These are phyloP conservation scores for Prunus persica DNA, from an alignment of 306 rosid species.

Conservation along the genomic window DNA sequence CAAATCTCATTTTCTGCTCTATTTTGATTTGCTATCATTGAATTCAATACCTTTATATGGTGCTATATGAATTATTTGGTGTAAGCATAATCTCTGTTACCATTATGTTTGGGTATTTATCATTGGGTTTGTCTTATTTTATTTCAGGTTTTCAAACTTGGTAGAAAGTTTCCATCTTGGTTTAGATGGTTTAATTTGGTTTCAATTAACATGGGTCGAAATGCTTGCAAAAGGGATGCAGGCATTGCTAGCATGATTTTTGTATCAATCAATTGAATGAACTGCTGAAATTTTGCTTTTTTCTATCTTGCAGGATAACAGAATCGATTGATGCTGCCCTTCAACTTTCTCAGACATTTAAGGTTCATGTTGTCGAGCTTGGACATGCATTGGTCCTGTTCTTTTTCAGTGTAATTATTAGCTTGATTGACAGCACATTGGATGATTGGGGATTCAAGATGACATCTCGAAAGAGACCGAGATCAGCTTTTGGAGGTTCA, in stretches of 20 bases:
- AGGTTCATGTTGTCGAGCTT: slow-evolving; percentile 42
- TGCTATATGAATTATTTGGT: neutral
- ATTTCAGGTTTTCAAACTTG: neutral
- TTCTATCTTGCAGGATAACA: slow-evolving; percentile 50
- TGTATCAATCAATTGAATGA: neutral
- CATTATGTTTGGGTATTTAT: neutral
- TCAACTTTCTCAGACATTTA: slow-evolving; percentile 52
- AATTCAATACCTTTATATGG: neutral
- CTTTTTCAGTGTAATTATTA: slow-evolving; percentile 37
- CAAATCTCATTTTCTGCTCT: neutral
- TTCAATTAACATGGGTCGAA: neutral
- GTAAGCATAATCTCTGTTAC: neutral
- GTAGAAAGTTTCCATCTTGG: neutral
- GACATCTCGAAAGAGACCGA: slow-evolving; percentile 32
- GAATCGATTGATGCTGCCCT: slow-evolving; percentile 50
- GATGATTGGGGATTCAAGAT: slow-evolving; percentile 56
- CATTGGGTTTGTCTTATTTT: neutral
- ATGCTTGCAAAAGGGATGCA: neutral
- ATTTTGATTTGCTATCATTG: neutral
- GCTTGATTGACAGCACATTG: slow-evolving; percentile 54
- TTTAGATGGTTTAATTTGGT: neutral
- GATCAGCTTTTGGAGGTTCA: slow-evolving; percentile 31
- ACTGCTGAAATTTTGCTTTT: slow-evolving; percentile 16
- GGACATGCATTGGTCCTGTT: slow-evolving; percentile 65
- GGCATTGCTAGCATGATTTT: neutral